Conservation (phyloP, 805 yeast species). For the Hanseniaspora thailandica region DNA sequence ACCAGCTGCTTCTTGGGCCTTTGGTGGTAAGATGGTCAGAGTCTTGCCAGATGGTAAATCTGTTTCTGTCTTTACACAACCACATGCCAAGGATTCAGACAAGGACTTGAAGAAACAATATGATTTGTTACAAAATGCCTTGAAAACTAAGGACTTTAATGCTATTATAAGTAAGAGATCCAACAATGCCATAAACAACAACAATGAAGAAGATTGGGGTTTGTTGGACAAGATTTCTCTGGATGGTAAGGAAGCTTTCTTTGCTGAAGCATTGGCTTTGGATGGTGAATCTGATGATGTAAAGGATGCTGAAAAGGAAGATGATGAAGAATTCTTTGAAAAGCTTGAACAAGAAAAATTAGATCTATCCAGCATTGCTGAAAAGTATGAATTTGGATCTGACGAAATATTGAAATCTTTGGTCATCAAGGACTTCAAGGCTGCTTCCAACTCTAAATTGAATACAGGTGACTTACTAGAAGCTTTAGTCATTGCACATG, state of each 20-base stretch:
- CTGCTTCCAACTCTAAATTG: slow-evolving; percentile 60
- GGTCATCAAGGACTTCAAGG: slow-evolving; percentile 48
- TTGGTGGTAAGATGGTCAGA: slow-evolving; percentile 77
- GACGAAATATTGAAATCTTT: slow-evolving; percentile 35
- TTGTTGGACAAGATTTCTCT: slow-evolving; percentile 41
- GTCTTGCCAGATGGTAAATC: slow-evolving; percentile 36
- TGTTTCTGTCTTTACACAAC: slow-evolving; percentile 32
- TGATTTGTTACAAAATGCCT: slow-evolving; percentile 40
- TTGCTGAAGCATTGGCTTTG: slow-evolving; percentile 35
- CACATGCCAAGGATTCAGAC: slow-evolving; percentile 33
- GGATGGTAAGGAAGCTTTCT: slow-evolving; percentile 40
- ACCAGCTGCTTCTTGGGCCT: slow-evolving; percentile 67
- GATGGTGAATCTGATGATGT: slow-evolving; percentile 26
- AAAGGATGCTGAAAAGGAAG: slow-evolving; percentile 22
- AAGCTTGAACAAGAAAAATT: slow-evolving; percentile 27
- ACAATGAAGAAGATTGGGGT: slow-evolving; percentile 53
- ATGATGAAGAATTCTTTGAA: slow-evolving; percentile 32
- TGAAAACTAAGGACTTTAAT: slow-evolving; percentile 43
- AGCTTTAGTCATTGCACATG: slow-evolving; percentile 70
- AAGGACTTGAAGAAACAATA: slow-evolving; percentile 11
- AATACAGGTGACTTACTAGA: slow-evolving; percentile 50
- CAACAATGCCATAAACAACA: slow-evolving; percentile 30
- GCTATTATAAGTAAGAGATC: slow-evolving; percentile 46
- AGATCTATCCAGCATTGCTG: slow-evolving; percentile 46
- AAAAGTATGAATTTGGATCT: slow-evolving; percentile 34